Evolutionary conservation across 1,284 basidiomycete species (phyloP), one percentile per base, ranked within the genome.

Genomic region (Sanghuangporus baumii): DNA sequence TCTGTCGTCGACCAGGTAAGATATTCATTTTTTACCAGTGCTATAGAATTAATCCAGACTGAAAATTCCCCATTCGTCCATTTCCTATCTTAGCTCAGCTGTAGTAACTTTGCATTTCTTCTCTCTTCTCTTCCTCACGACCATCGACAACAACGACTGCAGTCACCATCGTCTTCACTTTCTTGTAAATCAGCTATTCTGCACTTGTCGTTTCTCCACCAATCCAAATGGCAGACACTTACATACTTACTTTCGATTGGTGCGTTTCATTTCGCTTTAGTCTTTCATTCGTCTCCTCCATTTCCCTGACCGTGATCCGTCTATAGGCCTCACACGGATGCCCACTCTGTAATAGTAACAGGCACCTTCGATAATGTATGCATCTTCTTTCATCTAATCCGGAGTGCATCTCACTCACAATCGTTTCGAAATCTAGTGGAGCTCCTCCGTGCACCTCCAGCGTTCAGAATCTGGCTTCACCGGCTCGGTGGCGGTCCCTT

Each of bases 321-420:
- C 59, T 31, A 50, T 58, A 86, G 86, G 86, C 88, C 88, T 34
- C 78, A 82, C 66, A 65, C 76, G 38, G 78, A 80, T 62, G 82
- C 88, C 57, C 76, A 73, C 56, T 74, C 78, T 62, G 89, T 91
- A 63, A 81, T 89, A 67, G 81, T 88, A 63, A 90, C 89, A 18
- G 89, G 89, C 57, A 81, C 85, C 38, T 92, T 92, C 72, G 90
- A 92, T 79, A 75, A 87, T 73, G 90, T 90, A 71, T 71, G 86
- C 74, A 4, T 47, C 20, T 31, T 31, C 6, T 50, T 43, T 52
- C 41, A 43, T 48, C 46, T 16, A 1, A n/a, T 36, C 16, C 41
- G 37, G 26, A 46, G 46, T 38, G 43, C 20, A 54, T 56, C 41
- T 64, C 63, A 54, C 66, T 60, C 57, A 57, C 55, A 18, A 46